phyloP scores from a whole-genome alignment of 176 grass and related monocot species.

The Oropetium thomaeum region DNA sequence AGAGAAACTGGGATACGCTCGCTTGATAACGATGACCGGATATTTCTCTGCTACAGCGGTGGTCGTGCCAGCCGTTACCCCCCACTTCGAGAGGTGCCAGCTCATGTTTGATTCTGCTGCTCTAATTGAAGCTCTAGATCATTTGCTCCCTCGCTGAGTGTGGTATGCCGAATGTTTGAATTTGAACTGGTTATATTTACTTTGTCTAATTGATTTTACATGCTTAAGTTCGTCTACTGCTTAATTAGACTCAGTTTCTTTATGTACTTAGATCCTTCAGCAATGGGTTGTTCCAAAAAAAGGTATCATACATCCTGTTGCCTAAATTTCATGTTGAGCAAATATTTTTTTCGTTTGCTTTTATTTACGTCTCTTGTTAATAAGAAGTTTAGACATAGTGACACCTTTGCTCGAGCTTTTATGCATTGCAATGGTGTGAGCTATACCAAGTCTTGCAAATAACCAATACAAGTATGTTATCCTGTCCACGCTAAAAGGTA shows the following conservation, averaged over 20 bases:
- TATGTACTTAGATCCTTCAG: conserved; percentile 59
- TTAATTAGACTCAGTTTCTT: conserved; percentile 61
- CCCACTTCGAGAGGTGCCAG: conserved; percentile 42
- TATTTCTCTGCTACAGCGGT: conserved; percentile 70
- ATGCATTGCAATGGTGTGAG: conserved; percentile 60
- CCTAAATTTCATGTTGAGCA: conserved; percentile 33
- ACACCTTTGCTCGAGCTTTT: conserved; percentile 53
- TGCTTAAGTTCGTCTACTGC: conserved; percentile 34
- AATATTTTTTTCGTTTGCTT: conserved; percentile 33
- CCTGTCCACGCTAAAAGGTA: conserved; percentile 39
- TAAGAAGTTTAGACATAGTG: conserved; percentile 44
- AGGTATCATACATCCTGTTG: conserved; percentile 51
- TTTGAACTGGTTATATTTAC: conserved; percentile 52
- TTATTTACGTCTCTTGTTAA: conserved; percentile 17
- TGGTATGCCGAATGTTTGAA: conserved; percentile 66
- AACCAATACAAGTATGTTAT: conserved; percentile 48
- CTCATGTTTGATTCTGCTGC: conserved; percentile 52
- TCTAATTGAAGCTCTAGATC: conserved; percentile 59
- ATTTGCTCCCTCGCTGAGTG: conserved; percentile 51
- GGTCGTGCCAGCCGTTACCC: conserved; percentile 42
- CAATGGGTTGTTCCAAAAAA: conserved; percentile 60
- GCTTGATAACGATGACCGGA: conserved; percentile 65
- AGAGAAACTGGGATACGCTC: conserved; percentile 45
- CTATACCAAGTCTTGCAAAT: conserved; percentile 51
- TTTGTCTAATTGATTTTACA: conserved; percentile 52